Evolutionary conservation across 1,284 basidiomycete genomes (phyloP).

Genomic region (Leccinum insolens): DNA sequence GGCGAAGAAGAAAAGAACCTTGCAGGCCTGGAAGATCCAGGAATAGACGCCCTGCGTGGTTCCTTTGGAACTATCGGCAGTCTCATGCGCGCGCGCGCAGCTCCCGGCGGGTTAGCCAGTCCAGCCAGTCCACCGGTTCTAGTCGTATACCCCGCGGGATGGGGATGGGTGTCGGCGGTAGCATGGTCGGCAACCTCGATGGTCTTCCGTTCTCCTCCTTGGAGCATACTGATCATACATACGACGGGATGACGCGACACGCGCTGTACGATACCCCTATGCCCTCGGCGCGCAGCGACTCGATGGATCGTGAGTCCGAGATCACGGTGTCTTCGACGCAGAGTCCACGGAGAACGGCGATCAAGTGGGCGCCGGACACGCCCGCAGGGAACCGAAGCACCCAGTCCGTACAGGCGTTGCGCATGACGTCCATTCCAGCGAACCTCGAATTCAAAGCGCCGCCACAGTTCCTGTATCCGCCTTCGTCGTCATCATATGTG

Average conservation of each 20-base stretch:
- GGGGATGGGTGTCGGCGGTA: conserved; percentile 27
- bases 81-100: conserved; percentile 85
- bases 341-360: conserved; percentile 56
- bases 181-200: conserved; percentile 32
- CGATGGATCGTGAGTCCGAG: conserved; percentile 30
- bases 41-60: conserved; percentile 88
- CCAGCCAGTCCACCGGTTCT: conserved; percentile 42
- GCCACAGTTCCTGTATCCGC: conserved; percentile 32
- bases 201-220: conserved; percentile 26
- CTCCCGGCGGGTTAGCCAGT: conserved; percentile 64
- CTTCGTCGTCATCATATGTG: conserved; percentile 11
- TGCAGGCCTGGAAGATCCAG: conserved; percentile 70
- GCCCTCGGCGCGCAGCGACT: conserved; percentile 35
- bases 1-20: conserved; percentile 54
- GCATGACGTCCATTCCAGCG: conserved; percentile 24
- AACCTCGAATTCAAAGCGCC: conserved; percentile 25
- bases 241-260: conserved; percentile 64
- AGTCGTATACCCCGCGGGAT: conserved; percentile 21
- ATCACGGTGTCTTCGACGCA: conserved; percentile 30
- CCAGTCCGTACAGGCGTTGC: conserved; percentile 54
- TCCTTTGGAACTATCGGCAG: conserved; percentile 88
- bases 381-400: conserved; percentile 45
- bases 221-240: conserved; percentile 32
- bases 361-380: conserved; percentile 71
- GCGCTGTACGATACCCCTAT: conserved; percentile 82